Evolutionary conservation across 495 filamentous ascomycete species (phyloP), one percentile per base, ranked within the genome.

Genomic region (Aspergillus avenaceus): DNA sequence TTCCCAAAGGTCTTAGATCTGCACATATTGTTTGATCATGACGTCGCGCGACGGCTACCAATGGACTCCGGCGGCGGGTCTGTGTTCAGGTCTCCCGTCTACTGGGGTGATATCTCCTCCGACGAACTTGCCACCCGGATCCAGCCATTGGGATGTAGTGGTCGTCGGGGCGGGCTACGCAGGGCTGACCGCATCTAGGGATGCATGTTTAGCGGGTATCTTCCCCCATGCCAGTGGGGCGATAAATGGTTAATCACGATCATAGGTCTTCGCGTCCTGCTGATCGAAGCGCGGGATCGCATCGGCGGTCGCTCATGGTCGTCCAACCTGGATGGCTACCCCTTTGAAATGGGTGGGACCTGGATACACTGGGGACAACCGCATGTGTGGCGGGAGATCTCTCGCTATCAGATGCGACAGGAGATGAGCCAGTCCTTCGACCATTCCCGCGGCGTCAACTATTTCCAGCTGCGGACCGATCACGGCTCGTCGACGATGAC

Each of bases 241-340:
- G n/a, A n/a, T n/a, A n/a, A n/a, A 8, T 34, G 12, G 29, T 13
- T 5, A 34, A n/a, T 3, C 5, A 34, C 3, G 14, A n/a, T 34
- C 29, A 34, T 22, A 63, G 60, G 61, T 12, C 41, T 54, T 13
- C 38, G 37, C 22, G 63, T 67, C 3, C 54, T 70, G 5, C 58
- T 72, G 7, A 12, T 70, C 0, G 68, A 72, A 53, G 68, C 59
- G 3, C 61, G 68, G 4, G 64, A 69, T 42, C 64, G 66, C 2
- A 62, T 72, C 26, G 67, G 67, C 14, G 67, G 67, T 1, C 60
- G 67, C 4, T 58, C 67, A 8, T 71, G 59, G 56, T 58, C 61
- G 9, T 47, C 59, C 12, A 55, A 63, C 7, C 53, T 59, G 29
- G 51, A 34, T 7, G 55, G 56, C 0, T 55, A 64, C 38, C 44